phyloP scores from a whole-genome alignment of 768 basidiomycete genomes.

The Leccinum boreale region DNA sequence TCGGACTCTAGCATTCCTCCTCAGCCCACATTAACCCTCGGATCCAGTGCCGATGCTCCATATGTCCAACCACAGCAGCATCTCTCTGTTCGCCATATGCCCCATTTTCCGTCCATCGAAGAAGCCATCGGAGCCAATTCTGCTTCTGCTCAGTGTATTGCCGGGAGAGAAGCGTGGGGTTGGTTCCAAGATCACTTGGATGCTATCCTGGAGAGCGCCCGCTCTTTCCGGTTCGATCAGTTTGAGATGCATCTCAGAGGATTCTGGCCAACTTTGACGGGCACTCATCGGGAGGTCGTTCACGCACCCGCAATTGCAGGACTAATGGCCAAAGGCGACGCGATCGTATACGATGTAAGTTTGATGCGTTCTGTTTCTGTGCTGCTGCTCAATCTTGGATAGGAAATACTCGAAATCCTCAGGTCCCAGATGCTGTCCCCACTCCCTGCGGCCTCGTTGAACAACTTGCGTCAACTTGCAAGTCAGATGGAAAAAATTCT shows the following conservation, averaged over 20 bases:
- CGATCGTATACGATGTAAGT: conserved; percentile 86
- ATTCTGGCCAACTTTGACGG: conserved; percentile 77
- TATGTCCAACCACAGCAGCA: conserved; percentile 47
- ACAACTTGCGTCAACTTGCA: conserved; percentile 74
- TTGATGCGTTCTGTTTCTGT: not conserved
- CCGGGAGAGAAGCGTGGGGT: conserved; percentile 84
- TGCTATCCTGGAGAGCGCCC: conserved; percentile 71
- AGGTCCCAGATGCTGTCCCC: conserved; percentile 82
- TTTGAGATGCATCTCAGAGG: conserved; percentile 84
- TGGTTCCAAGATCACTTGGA: conserved; percentile 94
- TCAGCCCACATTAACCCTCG: conserved; percentile 55
- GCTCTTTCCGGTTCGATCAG: conserved; percentile 80
- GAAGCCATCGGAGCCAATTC: conserved; percentile 77
- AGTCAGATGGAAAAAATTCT: conserved; percentile 92
- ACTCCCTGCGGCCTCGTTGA: conserved; percentile 62
- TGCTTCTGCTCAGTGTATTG: conserved; percentile 71
- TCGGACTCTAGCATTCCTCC: conserved; percentile 54
- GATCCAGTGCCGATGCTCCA: conserved; percentile 43
- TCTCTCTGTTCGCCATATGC: conserved; percentile 69
- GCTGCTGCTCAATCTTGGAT: conserved; percentile 20
- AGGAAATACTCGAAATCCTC: conserved; percentile 87
- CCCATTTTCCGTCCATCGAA: conserved; percentile 82
- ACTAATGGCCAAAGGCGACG: conserved; percentile 86
- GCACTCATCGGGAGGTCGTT: conserved; percentile 80
- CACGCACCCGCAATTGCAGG: conserved; percentile 87